phyloP scores from a whole-genome alignment of 2,329 filamentous ascomycete species.

The Diaporthe eres region DNA sequence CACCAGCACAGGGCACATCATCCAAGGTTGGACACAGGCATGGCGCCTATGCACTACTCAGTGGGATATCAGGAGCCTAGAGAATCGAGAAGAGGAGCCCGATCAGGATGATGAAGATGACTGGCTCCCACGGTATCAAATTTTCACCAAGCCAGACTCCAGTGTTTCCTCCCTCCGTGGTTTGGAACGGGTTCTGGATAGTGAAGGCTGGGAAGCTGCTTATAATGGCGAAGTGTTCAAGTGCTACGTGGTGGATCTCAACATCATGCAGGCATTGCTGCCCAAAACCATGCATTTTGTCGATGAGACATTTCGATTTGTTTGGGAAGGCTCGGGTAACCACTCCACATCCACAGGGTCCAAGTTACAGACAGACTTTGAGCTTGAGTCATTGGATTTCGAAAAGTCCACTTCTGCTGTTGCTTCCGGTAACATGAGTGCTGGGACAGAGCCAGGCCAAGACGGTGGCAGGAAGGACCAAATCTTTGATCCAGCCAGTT shows the following conservation, averaged over 20 bases:
- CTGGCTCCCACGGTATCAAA: constrained; percentile 34
- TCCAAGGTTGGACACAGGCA: constrained; percentile 36
- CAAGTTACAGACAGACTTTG: background rate
- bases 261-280: constrained; percentile 33
- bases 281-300: constrained; percentile 30
- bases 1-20: constrained; percentile 26
- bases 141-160: constrained; percentile 6
- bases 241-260: constrained; percentile 32
- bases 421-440: background rate
- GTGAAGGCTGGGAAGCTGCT: constrained; percentile 23
- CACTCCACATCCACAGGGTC: background rate
- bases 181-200: constrained; percentile 20
- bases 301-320: background rate
- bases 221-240: background rate
- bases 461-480: background rate
- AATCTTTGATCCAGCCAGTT: background rate
- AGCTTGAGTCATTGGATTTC: background rate
- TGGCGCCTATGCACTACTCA: constrained; percentile 31
- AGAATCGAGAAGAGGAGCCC: constrained; percentile 21
- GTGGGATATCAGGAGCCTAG: constrained; percentile 13
- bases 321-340: constrained; percentile 9
- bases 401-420: too few species aligned
- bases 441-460: background rate
- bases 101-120: constrained; percentile 35
- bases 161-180: background rate